Conservation (phyloP, 2,329 filamentous ascomycete species). For the Cordyceps cateniannulata region DNA sequence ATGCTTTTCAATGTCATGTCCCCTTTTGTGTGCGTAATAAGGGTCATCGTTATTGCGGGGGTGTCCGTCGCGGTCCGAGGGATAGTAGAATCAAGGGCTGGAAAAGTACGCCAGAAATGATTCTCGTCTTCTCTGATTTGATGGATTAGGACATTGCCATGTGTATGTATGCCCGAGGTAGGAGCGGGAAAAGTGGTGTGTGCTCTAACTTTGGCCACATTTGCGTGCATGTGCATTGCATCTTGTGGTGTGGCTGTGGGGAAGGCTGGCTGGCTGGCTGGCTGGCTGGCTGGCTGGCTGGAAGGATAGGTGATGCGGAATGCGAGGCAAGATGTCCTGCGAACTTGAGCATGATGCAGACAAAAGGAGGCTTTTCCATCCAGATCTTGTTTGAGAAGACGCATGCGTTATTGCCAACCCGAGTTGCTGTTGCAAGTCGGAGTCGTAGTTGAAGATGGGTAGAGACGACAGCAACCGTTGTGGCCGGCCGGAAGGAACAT, state of each 20-base stretch:
- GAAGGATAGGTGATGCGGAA: not conserved
- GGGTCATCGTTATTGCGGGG: too few species aligned
- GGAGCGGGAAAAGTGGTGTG: not conserved
- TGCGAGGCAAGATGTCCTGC: not conserved
- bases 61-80: too few species aligned
- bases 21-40: not conserved
- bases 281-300: not conserved
- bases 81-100: not conserved
- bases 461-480: not conserved
- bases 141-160: not conserved
- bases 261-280: not conserved
- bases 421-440: too few species aligned
- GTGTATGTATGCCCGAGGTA: not conserved
- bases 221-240: not conserved
- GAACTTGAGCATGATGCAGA: too few species aligned
- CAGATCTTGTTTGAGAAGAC: too few species aligned
- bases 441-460: too few species aligned
- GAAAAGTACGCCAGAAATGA: not conserved
- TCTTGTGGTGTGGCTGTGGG: not conserved
- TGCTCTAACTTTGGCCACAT: not conserved
- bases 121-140: not conserved
- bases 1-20: not conserved
- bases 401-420: too few species aligned
- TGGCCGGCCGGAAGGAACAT: not conserved
- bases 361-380: too few species aligned